Base-by-base conservation (phyloP, 2,329 filamentous ascomycete genomes). In the Colletotrichum echinochloae region DNA sequence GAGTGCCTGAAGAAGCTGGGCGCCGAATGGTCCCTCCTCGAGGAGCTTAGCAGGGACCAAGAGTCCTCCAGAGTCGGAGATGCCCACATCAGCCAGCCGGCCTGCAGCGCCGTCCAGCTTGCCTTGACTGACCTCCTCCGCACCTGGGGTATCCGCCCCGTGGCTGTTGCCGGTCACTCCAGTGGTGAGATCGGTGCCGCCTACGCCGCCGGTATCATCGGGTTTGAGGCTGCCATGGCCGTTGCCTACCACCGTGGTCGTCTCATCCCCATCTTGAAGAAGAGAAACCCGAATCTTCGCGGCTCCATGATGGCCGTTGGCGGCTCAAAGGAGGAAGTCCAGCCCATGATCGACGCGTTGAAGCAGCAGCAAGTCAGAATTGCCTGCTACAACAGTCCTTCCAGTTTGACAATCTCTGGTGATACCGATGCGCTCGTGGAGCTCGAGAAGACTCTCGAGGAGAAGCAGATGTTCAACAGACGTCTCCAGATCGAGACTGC, bases 261-360 rank as follows among this genome's bases (percentile, higher is more conserved):
- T 35, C 79, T 84, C n/a, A 80, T 84, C 4, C 80, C 81, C 2
- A 77, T 82, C 2, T 74, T 86, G 54, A 84, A 82, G 66, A 70
- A 80, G 57, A 79, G 78, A 41, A 77, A 82, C 65, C 81, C 83
- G 0, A 73, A 78, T 1, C 79, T 85, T 0, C 55, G 79, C 9
- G 87, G 87, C 0, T 78, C 82, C 14, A 90, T 90, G 88, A 81
- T 89, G 77, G 88, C 88, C 1, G 85, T 88, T 5, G 88, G 85
- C 2, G 81, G 81, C 3, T 82, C 78, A 48, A 80, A 83, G 37
- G 80, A 81, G 71, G 82, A 83, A 49, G 80, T 82, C 16, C 81
- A 81, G 71, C 77, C 78, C 78, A 79, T 18, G 87, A 87, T 1
- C 0, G 87, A 87, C 14, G 83, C 86, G 51, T 51, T 76, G 14